A percentile compares a stretch with the other conserved stretches of the same genome.
Conservation (phyloP, 257 asterid genomes). For the Buddleja alternifolia region DNA sequence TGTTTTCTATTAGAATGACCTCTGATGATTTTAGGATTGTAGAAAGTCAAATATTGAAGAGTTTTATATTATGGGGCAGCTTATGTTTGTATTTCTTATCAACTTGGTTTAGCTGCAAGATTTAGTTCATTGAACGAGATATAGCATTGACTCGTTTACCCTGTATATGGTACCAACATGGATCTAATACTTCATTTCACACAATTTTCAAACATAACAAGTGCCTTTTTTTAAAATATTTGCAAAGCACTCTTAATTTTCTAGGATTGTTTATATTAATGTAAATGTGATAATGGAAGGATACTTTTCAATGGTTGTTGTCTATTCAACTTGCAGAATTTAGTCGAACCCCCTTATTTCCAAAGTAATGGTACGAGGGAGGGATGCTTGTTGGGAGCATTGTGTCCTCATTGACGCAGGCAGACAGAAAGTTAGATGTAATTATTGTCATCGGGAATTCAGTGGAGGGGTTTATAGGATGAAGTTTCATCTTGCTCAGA, state of each 20-base stretch:
- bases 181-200: background rate
- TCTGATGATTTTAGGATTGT: background rate
- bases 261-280: background rate
- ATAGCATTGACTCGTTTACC: background rate
- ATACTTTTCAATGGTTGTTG: background rate
- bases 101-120: background rate
- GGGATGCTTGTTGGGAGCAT: conserved; percentile 56
- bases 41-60: background rate
- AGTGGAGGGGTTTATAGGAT: conserved; percentile 58
- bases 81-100: too few relatives aligned
- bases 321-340: background rate
- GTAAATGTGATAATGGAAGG: background rate
- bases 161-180: too few relatives aligned
- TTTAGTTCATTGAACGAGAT: background rate
- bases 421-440: conserved; percentile 52
- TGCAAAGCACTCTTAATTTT: background rate
- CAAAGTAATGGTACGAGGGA: conserved; percentile 48
- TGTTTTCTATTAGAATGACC: background rate
- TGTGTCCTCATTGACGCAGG: conserved; percentile 55
- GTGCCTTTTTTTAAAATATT: too few relatives aligned
- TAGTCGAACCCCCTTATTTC: background rate
- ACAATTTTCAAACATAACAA: too few relatives aligned
- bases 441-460: conserved; percentile 52
- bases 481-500: conserved; percentile 58
- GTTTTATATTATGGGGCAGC: background rate